A percentile compares a stretch with the other conserved stretches of the same genome.
phyloP scores from a whole-genome alignment of 2,329 filamentous ascomycete genomes.

The Coniochaeta sp. region DNA sequence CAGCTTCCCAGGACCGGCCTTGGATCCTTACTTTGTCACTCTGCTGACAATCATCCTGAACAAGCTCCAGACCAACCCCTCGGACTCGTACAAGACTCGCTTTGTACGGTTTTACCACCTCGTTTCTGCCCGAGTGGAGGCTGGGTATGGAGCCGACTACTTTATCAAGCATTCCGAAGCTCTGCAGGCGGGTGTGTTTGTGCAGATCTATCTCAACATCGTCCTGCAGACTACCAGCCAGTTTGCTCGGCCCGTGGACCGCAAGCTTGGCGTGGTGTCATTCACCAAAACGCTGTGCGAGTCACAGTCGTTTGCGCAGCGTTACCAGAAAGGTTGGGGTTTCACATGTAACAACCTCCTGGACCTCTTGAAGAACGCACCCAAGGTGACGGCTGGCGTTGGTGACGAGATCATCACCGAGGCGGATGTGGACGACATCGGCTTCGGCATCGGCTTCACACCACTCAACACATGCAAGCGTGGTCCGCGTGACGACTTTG shows the following conservation, averaged over 20 bases:
- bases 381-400: slow-evolving; percentile 53
- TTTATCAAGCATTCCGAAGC: slow-evolving; percentile 80
- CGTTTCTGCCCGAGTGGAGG: slow-evolving; percentile 67
- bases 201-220: slow-evolving; percentile 75
- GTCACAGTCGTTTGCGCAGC: slow-evolving; percentile 72
- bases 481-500: slow-evolving; percentile 69
- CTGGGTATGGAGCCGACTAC: slow-evolving; percentile 85
- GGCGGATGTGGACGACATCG: slow-evolving; percentile 87
- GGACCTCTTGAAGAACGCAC: slow-evolving; percentile 82
- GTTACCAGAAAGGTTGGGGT: slow-evolving; percentile 83
- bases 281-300: slow-evolving; percentile 88
- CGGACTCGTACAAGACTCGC: slow-evolving; percentile 76
- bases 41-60: slow-evolving; percentile 79
- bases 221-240: slow-evolving; percentile 87
- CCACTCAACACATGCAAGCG: slow-evolving; percentile 85
- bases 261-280: slow-evolving; percentile 88
- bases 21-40: slow-evolving; percentile 71
- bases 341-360: slow-evolving; percentile 86
- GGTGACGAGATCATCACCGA: slow-evolving; percentile 76
- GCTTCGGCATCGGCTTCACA: slow-evolving; percentile 92
- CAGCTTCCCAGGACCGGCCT: slow-evolving; percentile 57
- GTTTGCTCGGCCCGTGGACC: slow-evolving; percentile 77
- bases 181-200: slow-evolving; percentile 74
- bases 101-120: slow-evolving; percentile 96
- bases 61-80: slow-evolving; percentile 57